A percentile compares a stretch with the other conserved stretches of the same genome.
Evolutionary conservation across 495 filamentous ascomycete genomes (phyloP).

Genomic region (Penicillium diatomitis): DNA sequence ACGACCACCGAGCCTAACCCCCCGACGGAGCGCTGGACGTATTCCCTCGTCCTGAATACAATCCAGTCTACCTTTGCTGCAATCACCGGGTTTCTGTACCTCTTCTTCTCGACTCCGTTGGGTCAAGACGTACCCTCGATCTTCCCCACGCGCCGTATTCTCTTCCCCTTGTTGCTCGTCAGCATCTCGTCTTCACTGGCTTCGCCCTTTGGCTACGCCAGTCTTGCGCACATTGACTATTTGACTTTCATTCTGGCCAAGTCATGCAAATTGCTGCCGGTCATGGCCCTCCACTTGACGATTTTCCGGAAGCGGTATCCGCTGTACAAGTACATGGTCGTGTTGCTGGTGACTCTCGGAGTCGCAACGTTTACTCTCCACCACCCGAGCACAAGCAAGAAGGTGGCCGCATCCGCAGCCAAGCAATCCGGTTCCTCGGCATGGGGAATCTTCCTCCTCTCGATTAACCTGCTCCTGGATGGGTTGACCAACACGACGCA

Average conservation of each 20-base stretch:
- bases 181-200: slow-evolving; percentile 81
- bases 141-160: slow-evolving; percentile 65
- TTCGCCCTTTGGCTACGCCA: slow-evolving; percentile 90
- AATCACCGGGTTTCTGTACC: slow-evolving; percentile 71
- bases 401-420: slow-evolving; percentile 42
- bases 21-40: slow-evolving; percentile 64
- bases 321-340: slow-evolving; percentile 92
- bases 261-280: slow-evolving; percentile 91
- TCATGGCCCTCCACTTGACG: slow-evolving; percentile 93
- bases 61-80: slow-evolving; percentile 89
- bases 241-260: slow-evolving; percentile 98
- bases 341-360: slow-evolving; percentile 78
- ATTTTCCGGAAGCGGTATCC: slow-evolving; percentile 87
- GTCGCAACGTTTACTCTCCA: slow-evolving; percentile 92
- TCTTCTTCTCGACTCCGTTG: slow-evolving; percentile 54
- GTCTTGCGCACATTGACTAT: slow-evolving; percentile 92
- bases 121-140: slow-evolving; percentile 48
- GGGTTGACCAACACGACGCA: slow-evolving; percentile 94
- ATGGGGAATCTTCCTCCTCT: slow-evolving; percentile 77
- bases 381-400: slow-evolving; percentile 64
- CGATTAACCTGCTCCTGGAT: slow-evolving; percentile 91
- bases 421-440: slow-evolving; percentile 45
- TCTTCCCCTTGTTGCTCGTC: slow-evolving; percentile 75
- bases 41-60: slow-evolving; percentile 89
- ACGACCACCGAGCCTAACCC: slow-evolving; percentile 43